phyloP scores from a whole-genome alignment of 2,329 filamentous ascomycete species.

The Cercospora zeae-maydis region DNA sequence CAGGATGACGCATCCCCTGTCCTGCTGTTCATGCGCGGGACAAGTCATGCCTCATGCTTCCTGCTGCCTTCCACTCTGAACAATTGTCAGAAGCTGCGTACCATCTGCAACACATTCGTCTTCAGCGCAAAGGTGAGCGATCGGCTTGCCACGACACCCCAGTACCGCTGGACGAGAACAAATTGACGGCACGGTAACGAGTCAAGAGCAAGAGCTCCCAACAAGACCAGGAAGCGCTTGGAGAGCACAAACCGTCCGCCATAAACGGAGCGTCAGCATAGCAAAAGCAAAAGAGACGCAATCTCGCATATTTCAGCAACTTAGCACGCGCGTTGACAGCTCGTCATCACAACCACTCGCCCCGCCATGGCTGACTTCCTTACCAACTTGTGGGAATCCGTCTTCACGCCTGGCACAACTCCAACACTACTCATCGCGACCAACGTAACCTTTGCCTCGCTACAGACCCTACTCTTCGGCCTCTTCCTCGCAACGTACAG shows the following conservation, averaged over 20 bases:
- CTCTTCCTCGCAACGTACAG: conserved; percentile 80
- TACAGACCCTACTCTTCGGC: conserved; percentile 72
- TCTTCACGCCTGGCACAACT: conserved; percentile 90
- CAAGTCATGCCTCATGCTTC: background rate
- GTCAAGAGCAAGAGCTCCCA: background rate
- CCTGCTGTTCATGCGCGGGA: background rate
- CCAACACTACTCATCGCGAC: conserved; percentile 84
- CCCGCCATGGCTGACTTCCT: conserved; percentile 51
- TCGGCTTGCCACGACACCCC: background rate
- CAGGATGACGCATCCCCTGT: background rate
- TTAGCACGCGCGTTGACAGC: background rate
- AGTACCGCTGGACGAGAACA: background rate
- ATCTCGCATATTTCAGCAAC: background rate
- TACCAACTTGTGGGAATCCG: conserved; percentile 78
- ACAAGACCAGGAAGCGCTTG: background rate
- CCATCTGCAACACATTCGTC: background rate
- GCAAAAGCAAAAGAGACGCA: background rate
- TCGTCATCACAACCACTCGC: background rate
- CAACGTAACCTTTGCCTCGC: conserved; percentile 79
- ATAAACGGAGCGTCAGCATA: background rate
- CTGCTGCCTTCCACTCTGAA: conserved; percentile 1
- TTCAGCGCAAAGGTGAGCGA: background rate
- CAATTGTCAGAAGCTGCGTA: background rate
- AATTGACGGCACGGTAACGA: background rate
- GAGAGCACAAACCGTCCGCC: background rate